These are phyloP conservation scores for Solanum sparsipilum DNA, from an alignment of 257 asterid species.

Conservation along the genomic window DNA sequence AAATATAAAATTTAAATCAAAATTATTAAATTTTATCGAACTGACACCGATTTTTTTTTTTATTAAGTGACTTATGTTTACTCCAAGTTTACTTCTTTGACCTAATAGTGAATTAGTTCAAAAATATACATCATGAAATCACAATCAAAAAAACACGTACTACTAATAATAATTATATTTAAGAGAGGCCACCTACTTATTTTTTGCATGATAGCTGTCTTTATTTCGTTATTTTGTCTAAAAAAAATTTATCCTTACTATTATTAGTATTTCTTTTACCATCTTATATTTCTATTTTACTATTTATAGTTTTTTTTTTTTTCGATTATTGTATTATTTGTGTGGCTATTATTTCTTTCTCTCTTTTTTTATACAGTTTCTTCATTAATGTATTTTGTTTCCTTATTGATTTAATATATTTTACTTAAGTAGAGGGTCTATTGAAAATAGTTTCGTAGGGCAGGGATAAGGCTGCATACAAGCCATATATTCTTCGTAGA, in stretches of 20 bases:
- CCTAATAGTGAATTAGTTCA: not conserved
- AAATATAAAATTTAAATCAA: not conserved
- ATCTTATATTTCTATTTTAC: too few species aligned
- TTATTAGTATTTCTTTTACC: too few species aligned
- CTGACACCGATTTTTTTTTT: too few species aligned
- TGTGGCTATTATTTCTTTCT: not conserved
- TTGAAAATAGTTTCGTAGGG: too few species aligned
- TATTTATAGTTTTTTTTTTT: not conserved
- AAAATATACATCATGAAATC: not conserved
- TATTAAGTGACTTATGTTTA: too few species aligned
- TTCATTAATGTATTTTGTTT: not conserved
- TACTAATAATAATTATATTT: not conserved
- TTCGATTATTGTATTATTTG: not conserved
- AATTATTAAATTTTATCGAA: not conserved
- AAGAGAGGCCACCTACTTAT: not conserved
- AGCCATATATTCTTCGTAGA: not conserved
- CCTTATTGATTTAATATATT: not conserved
- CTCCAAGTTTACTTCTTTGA: not conserved
- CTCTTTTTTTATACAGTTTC: not conserved
- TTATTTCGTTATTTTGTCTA: not conserved
- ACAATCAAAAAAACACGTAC: not conserved
- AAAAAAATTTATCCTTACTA: too few species aligned
- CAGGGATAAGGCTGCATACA: fast-evolving
- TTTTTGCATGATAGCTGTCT: not conserved
- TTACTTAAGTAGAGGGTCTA: not conserved